phyloP scores from a whole-genome alignment of 768 basidiomycete genomes.

The Trichaptum fuscoviolaceum region DNA sequence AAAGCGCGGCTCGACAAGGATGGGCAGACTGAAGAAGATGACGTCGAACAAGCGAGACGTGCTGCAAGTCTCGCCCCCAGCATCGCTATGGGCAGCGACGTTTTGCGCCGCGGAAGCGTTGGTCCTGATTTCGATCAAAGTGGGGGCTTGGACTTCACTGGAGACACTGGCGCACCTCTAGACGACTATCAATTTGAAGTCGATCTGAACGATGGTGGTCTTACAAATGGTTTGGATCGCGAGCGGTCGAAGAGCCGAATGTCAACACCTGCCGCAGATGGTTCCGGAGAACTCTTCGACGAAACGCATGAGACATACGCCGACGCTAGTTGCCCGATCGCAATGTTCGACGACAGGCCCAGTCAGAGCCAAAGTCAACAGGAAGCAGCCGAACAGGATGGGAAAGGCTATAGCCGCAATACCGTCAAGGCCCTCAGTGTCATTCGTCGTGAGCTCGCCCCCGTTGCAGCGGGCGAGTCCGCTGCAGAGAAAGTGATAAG shows the following conservation, averaged over 20 bases:
- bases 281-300: constrained; percentile 29
- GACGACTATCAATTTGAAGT: constrained; percentile 72
- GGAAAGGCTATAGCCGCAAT: constrained; percentile 82
- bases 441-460: constrained; percentile 66
- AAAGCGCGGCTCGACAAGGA: constrained; percentile 51
- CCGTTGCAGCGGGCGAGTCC: constrained; percentile 33
- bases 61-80: constrained; percentile 61
- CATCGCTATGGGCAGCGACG: constrained; percentile 49
- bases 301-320: constrained; percentile 65
- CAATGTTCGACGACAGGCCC: constrained; percentile 68
- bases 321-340: constrained; percentile 70
- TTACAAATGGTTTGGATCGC: constrained; percentile 30
- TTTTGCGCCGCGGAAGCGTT: constrained; percentile 45
- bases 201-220: constrained; percentile 31
- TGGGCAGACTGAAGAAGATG: constrained; percentile 47
- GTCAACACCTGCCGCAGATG: constrained; percentile 64
- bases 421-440: constrained; percentile 79
- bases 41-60: constrained; percentile 67
- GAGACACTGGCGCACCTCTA: constrained; percentile 42
- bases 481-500: constrained; percentile 59
- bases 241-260: constrained; percentile 36
- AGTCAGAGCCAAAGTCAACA: constrained; percentile 44
- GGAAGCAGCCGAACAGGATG: constrained; percentile 42
- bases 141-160: constrained; percentile 46
- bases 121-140: constrained; percentile 36